phyloP scores from a whole-genome alignment of 2,329 filamentous ascomycete species.

The Dactylella cylindrospora region DNA sequence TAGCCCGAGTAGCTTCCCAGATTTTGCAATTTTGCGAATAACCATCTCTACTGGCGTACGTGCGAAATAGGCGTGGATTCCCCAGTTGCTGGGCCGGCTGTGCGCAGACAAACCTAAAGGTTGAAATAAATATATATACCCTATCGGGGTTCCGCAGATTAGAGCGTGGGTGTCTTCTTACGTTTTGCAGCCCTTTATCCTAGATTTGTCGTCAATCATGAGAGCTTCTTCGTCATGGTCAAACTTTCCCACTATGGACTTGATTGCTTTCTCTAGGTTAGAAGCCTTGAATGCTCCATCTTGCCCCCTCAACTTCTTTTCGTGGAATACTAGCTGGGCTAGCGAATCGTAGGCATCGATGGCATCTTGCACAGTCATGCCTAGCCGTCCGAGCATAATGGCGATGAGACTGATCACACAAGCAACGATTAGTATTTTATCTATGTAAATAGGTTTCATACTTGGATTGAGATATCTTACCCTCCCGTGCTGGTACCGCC shows the following conservation, averaged over 20 bases:
- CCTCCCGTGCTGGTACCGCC: conserved; percentile 51
- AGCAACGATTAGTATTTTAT: no score
- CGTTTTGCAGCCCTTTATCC: not conserved
- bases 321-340: not conserved
- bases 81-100: not conserved
- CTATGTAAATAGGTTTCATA: no score
- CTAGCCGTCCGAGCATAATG: not conserved
- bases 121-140: not conserved
- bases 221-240: not conserved
- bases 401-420: conserved; percentile 1
- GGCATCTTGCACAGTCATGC: not conserved
- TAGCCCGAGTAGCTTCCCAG: conserved; percentile 1
- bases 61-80: conserved; percentile 2
- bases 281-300: not conserved
- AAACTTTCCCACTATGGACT: not conserved
- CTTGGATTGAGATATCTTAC: conserved; percentile 29
- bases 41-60: not conserved
- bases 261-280: not conserved
- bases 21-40: not conserved
- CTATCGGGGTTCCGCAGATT: no score
- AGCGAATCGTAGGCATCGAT: not conserved
- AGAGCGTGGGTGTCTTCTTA: no score
- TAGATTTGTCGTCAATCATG: not conserved
- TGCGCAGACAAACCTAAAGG: not conserved
- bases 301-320: not conserved